Evolutionary conservation across 352 stramenopile genomes (phyloP).

Genomic region (Globisporangium nagaii): DNA sequence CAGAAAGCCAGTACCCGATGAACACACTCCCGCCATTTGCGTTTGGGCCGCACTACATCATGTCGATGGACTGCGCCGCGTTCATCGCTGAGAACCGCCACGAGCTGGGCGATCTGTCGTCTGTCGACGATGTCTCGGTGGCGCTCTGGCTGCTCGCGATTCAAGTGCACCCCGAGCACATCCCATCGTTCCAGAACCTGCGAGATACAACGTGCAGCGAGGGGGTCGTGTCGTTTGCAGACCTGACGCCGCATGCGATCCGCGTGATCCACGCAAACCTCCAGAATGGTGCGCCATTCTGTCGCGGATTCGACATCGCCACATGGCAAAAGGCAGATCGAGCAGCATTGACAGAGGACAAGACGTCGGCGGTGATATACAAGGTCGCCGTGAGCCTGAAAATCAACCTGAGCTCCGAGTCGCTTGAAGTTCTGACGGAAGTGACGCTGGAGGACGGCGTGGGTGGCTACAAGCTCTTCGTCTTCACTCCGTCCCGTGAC

Average conservation of each 20-base stretch:
- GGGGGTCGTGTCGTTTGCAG: constrained; percentile 33
- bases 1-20: constrained; percentile 24
- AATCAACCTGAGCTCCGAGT: neutral
- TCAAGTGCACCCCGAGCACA: constrained; percentile 36
- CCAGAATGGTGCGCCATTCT: constrained; percentile 18
- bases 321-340: constrained; percentile 26
- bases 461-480: neutral
- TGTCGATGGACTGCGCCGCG: constrained; percentile 37
- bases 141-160: constrained; percentile 46
- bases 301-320: constrained; percentile 27
- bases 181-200: constrained; percentile 36
- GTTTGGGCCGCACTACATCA: constrained; percentile 36
- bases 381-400: neutral
- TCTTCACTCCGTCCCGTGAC: neutral
- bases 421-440: neutral
- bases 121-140: constrained; percentile 56
- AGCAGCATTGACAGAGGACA: neutral
- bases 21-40: constrained; percentile 26
- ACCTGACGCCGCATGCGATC: constrained; percentile 35
- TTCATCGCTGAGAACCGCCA: constrained; percentile 33
- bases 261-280: constrained; percentile 47
- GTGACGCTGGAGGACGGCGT: neutral
- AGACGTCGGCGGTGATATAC: neutral
- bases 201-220: constrained; percentile 26
- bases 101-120: constrained; percentile 17